A percentile compares a stretch with the other conserved stretches of the same genome.
Evolutionary conservation across 2,329 filamentous ascomycete genomes (phyloP).

Genomic region (Nannizziopsis arthrosporioides): DNA sequence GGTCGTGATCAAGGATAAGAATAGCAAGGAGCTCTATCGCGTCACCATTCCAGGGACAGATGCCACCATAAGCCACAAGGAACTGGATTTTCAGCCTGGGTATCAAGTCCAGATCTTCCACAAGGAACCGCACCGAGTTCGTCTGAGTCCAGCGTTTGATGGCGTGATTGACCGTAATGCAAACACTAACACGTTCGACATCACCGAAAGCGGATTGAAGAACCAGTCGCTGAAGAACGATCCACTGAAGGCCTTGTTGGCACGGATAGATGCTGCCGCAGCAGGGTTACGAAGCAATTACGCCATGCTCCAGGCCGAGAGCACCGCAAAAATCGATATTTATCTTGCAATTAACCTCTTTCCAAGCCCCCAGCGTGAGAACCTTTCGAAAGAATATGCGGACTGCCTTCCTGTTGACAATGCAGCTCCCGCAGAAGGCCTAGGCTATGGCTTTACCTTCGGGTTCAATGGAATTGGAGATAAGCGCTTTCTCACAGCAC

Average conservation of each 20-base stretch:
- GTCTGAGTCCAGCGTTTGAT: not conserved
- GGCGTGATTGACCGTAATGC: not conserved
- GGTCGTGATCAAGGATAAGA: not conserved
- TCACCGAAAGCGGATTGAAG: not conserved
- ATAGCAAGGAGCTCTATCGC: not conserved
- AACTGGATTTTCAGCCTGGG: not conserved
- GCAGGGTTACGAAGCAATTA: not conserved
- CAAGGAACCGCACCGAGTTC: not conserved
- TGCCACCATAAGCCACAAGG: not conserved
- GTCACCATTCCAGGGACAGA: not conserved
- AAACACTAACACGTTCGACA: not conserved
- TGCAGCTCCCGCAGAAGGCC: not conserved
- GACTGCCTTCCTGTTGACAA: constrained; percentile 1
- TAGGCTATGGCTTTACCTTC: not conserved
- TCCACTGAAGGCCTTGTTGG: not conserved
- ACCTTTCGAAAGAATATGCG: not conserved
- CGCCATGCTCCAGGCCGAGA: not conserved
- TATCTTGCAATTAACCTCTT: not conserved
- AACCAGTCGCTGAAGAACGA: constrained; percentile 1
- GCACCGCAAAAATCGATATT: not conserved
- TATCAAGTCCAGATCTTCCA: not conserved
- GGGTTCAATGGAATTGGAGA: not conserved
- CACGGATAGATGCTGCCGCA: not conserved
- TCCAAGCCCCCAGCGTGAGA: not conserved
- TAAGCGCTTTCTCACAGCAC: not conserved